phyloP scores from a whole-genome alignment of 2,329 filamentous ascomycete genomes.

The Lomentospora prolificans region DNA sequence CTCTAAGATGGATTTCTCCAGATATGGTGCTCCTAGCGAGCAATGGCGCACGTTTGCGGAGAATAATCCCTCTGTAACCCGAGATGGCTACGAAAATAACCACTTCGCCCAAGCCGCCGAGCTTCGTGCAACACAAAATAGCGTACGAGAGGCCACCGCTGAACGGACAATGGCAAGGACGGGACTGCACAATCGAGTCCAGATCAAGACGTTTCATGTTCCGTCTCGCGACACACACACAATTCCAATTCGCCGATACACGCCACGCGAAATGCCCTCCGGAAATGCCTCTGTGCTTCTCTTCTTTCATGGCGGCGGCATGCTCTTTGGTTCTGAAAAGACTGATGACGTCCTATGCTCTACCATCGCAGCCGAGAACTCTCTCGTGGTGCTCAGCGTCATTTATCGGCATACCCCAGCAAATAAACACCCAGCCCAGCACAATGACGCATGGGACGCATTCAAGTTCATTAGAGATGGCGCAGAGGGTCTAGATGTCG shows the following conservation, averaged over 20 bases:
- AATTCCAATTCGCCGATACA: constrained; percentile 8
- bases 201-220: constrained; percentile 1
- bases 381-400: constrained; percentile 35
- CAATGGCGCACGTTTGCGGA: constrained; percentile 29
- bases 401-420: constrained; percentile 45
- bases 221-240: constrained; percentile 4
- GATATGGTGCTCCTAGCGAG: constrained; percentile 26
- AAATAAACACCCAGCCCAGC: constrained; percentile 32
- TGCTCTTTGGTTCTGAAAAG: constrained; percentile 37
- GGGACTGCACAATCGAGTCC: background rate
- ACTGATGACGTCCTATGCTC: constrained; percentile 38
- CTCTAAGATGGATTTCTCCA: constrained; percentile 18
- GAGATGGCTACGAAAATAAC: constrained; percentile 8
- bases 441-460: constrained; percentile 38
- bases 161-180: background rate
- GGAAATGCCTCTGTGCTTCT: constrained; percentile 13
- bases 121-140: constrained; percentile 2
- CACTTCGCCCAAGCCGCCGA: background rate
- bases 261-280: constrained; percentile 9
- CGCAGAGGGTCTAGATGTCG: constrained; percentile 25
- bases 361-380: constrained; percentile 26
- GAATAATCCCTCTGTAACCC: constrained; percentile 10
- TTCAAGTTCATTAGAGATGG: constrained; percentile 37
- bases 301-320: constrained; percentile 44
- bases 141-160: background rate